Percentiles rank a stretch among this genome's conserved stretches.
Evolutionary conservation across 2,329 filamentous ascomycete genomes (phyloP).

Genomic region (Aphanoascus verrucosus): DNA sequence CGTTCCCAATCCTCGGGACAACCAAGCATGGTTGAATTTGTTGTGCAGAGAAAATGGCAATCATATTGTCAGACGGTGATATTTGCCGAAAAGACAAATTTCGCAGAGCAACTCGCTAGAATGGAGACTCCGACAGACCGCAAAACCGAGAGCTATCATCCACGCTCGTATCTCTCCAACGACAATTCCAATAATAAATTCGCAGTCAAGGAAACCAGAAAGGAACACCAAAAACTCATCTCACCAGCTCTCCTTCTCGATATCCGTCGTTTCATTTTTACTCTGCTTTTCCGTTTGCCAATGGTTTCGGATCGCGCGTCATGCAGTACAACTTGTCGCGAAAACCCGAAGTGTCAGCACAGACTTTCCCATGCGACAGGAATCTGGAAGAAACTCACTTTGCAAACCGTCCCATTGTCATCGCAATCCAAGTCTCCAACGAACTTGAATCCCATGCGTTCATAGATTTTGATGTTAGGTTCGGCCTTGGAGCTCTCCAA

Average conservation of each 20-base stretch:
- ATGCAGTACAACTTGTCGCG: conserved; percentile 16
- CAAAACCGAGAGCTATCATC: too few species aligned
- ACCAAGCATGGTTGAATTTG: too few species aligned
- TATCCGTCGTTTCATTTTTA: background rate
- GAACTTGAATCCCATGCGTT: conserved; percentile 60
- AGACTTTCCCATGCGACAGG: background rate
- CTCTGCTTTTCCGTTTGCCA: background rate
- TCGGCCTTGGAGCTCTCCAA: conserved; percentile 57
- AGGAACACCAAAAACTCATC: background rate
- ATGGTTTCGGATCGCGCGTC: conserved; percentile 14
- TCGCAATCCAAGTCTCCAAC: conserved; percentile 50
- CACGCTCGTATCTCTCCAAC: too few species aligned
- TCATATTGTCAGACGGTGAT: too few species aligned
- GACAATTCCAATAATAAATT: background rate
- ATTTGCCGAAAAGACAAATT: too few species aligned
- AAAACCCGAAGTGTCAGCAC: background rate
- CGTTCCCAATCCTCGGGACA: too few species aligned
- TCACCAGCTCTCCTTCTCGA: background rate
- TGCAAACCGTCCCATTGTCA: conserved; percentile 52
- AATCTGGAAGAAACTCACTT: conserved; percentile 3
- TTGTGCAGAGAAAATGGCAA: too few species aligned
- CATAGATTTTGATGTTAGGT: conserved; percentile 62
- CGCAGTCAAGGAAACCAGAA: background rate
- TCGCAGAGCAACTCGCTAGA: too few species aligned
- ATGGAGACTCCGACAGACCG: too few species aligned